Percentiles rank a stretch among this genome's conserved stretches.
Evolutionary conservation across 176 grass and related monocot species (phyloP).

Genomic region (Musa schizocarpa): DNA sequence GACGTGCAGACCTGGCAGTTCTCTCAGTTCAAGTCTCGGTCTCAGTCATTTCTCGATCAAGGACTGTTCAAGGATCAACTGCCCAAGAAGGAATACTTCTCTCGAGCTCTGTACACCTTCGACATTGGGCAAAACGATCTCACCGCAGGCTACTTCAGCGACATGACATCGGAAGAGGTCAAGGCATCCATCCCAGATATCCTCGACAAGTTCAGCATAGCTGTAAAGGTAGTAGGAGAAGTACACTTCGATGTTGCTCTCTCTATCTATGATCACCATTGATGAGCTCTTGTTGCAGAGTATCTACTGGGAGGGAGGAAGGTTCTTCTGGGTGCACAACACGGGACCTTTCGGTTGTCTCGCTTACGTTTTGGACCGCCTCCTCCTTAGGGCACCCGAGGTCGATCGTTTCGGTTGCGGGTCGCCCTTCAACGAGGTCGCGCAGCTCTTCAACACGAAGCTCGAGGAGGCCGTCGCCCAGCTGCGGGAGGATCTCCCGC

Average conservation of each 20-base stretch:
- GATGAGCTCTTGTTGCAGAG: slow-evolving; percentile 22
- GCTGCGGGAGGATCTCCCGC: slow-evolving; percentile 43
- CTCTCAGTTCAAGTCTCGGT: slow-evolving; percentile 48
- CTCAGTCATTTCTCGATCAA: background rate
- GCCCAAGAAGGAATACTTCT: slow-evolving; percentile 68
- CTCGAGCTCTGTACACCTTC: slow-evolving; percentile 84
- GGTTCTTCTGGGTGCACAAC: slow-evolving; percentile 92
- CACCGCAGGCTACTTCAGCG: slow-evolving; percentile 52
- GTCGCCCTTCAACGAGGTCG: slow-evolving; percentile 50
- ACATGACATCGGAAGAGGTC: slow-evolving; percentile 46
- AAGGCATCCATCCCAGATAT: slow-evolving; percentile 54
- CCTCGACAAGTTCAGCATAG: slow-evolving; percentile 44
- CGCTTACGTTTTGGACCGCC: slow-evolving; percentile 51
- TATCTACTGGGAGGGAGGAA: slow-evolving; percentile 43
- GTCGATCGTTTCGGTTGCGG: slow-evolving; percentile 50
- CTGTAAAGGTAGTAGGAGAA: slow-evolving; percentile 46
- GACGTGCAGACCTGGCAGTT: slow-evolving; percentile 87
- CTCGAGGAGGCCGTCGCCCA: slow-evolving; percentile 48
- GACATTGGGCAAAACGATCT: slow-evolving; percentile 96
- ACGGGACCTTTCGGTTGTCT: slow-evolving; percentile 88
- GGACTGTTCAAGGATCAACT: slow-evolving; percentile 42
- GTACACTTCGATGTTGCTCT: too few relatives aligned
- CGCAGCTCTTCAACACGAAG: slow-evolving; percentile 55
- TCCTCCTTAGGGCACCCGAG: slow-evolving; percentile 13
- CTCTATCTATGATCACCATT: background rate